Evolutionary conservation across 495 filamentous ascomycete genomes (phyloP).

Genomic region (Neurospora sp.): DNA sequence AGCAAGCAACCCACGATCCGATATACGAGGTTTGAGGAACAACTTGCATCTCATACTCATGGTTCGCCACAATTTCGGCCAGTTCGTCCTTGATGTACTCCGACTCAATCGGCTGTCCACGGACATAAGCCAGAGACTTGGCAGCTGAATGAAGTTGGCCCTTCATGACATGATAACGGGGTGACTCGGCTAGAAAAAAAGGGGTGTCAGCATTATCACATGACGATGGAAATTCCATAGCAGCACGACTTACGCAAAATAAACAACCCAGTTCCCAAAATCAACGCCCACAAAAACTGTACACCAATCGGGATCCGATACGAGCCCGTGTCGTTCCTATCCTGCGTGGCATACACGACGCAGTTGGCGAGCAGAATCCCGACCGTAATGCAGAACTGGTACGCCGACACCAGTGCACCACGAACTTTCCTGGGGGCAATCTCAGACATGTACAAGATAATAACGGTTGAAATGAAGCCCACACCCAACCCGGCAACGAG

Average conservation of each 20-base stretch:
- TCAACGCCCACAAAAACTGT: conserved; percentile 60
- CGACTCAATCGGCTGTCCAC: conserved; percentile 55
- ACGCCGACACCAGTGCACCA: conserved; percentile 63
- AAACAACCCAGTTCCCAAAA: conserved; percentile 51
- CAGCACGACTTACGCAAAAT: conserved; percentile 34
- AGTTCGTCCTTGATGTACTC: conserved; percentile 59
- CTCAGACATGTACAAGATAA: conserved; percentile 69
- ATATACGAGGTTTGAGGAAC: conserved; percentile 52
- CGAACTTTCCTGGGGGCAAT: conserved; percentile 53
- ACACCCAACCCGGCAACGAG: conserved; percentile 61
- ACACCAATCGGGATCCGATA: conserved; percentile 65
- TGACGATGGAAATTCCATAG: background rate
- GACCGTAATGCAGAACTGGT: conserved; percentile 70
- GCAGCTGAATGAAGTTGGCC: conserved; percentile 54
- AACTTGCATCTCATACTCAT: conserved; percentile 64
- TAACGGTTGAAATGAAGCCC: conserved; percentile 61
- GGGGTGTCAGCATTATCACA: background rate
- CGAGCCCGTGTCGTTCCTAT: conserved; percentile 52
- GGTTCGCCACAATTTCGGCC: conserved; percentile 70
- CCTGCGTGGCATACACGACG: conserved; percentile 57
- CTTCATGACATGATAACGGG: conserved; percentile 69
- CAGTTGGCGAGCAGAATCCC: conserved; percentile 63
- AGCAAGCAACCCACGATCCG: conserved; percentile 56
- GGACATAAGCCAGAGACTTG: conserved; percentile 51
- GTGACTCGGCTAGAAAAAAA: conserved; percentile 52